phyloP scores from a whole-genome alignment of 257 asterid genomes.

The Thymus mandschuricus region DNA sequence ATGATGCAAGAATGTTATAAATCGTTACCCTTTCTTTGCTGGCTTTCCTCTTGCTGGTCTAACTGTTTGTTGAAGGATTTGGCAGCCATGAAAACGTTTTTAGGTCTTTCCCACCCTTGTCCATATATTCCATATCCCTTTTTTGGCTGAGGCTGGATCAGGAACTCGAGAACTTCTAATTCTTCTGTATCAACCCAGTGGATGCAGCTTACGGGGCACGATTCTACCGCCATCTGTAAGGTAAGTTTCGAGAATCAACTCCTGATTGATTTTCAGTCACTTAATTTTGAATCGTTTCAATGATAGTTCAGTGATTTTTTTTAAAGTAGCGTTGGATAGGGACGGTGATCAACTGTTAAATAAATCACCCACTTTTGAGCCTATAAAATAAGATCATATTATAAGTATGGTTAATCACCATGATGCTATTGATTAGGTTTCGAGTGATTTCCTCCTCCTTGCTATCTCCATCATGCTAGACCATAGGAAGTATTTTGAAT shows the following conservation, averaged over 20 bases:
- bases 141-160: constrained; percentile 54
- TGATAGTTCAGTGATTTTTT: no score
- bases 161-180: constrained; percentile 51
- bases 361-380: no score
- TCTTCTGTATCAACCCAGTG: constrained; percentile 62
- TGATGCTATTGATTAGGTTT: background rate
- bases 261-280: no score
- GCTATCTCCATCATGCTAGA: no score
- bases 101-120: constrained; percentile 74
- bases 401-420: background rate
- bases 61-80: constrained; percentile 51
- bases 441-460: background rate
- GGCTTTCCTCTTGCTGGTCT: constrained; percentile 29
- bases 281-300: no score
- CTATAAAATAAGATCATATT: background rate
- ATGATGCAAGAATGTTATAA: background rate
- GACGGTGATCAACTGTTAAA: no score
- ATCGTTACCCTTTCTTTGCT: constrained; percentile 35
- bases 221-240: constrained; percentile 53
- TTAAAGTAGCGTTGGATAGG: no score
- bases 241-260: background rate
- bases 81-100: constrained; percentile 62
- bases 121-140: constrained; percentile 61
- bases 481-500: no score
- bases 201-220: constrained; percentile 72